Percentiles rank a stretch among this genome's conserved stretches.
Conservation (phyloP, 2,329 filamentous ascomycete species). For the Epichloe scottii region DNA sequence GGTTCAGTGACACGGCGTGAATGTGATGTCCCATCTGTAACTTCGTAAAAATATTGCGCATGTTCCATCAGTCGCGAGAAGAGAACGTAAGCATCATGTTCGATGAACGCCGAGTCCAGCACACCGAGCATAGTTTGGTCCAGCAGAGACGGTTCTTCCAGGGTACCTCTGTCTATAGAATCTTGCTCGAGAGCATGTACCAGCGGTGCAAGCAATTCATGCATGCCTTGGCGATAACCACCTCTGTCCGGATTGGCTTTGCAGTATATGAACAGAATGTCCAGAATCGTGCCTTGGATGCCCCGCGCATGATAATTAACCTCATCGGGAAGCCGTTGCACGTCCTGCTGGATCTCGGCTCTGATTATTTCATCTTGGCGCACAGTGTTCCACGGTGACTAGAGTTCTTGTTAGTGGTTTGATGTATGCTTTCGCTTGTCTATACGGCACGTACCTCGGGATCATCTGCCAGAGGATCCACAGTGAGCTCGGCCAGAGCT, state of each 20-base stretch:
- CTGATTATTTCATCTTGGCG: slow-evolving; percentile 74
- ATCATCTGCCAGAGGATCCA: slow-evolving; percentile 82
- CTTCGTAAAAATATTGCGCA: slow-evolving; percentile 77
- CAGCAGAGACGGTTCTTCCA: slow-evolving; percentile 18
- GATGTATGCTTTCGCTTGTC: neutral
- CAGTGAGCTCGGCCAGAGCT: slow-evolving; percentile 53
- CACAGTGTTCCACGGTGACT: slow-evolving; percentile 87
- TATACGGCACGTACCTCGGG: slow-evolving; percentile 31
- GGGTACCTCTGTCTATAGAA: slow-evolving; percentile 45
- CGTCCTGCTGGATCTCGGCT: slow-evolving; percentile 86
- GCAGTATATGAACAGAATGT: slow-evolving; percentile 89
- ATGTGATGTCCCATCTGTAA: slow-evolving; percentile 20
- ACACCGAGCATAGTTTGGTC: slow-evolving; percentile 49
- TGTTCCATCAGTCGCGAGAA: slow-evolving; percentile 82
- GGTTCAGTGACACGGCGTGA: slow-evolving; percentile 9
- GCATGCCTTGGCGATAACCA: slow-evolving; percentile 96
- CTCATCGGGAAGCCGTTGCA: slow-evolving; percentile 85
- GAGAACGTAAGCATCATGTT: slow-evolving; percentile 81
- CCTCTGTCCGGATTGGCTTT: slow-evolving; percentile 79
- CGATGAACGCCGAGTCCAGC: slow-evolving; percentile 61
- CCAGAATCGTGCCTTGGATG: slow-evolving; percentile 70
- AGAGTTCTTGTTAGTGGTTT: neutral
- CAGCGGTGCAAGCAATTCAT: slow-evolving; percentile 84
- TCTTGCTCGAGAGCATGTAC: slow-evolving; percentile 76
- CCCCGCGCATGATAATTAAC: slow-evolving; percentile 71